Conservation (phyloP, 2,329 filamentous ascomycete genomes). For the Hypoxylon sp. region DNA sequence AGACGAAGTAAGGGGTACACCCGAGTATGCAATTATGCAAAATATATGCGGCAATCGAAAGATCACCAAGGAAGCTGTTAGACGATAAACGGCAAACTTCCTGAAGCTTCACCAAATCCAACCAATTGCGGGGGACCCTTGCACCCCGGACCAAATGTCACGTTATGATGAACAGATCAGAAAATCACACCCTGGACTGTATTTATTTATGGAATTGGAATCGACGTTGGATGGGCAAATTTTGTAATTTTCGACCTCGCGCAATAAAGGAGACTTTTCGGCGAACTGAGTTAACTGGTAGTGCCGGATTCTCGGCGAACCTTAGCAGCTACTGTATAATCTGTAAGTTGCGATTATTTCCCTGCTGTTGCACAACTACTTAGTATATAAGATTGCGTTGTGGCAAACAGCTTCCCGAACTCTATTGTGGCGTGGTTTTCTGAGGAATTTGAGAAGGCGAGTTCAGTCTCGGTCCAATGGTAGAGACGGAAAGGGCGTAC, state of each 20-base stretch:
- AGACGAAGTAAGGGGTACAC: neutral
- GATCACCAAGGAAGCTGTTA: conserved; percentile 3
- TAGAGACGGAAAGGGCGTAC: conserved; percentile 6
- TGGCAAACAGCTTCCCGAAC: neutral
- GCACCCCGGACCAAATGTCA: conserved; percentile 31
- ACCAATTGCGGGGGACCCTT: conserved; percentile 39
- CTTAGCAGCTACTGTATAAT: neutral
- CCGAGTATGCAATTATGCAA: conserved; percentile 2
- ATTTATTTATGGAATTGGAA: conserved; percentile 15
- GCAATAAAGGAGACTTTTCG: neutral
- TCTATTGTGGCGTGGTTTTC: neutral
- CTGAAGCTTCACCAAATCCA: conserved; percentile 30
- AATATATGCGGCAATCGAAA: conserved; percentile 13
- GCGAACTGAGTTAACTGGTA: no score
- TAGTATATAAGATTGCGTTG: neutral
- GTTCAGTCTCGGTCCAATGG: neutral
- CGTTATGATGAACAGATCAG: conserved; percentile 38
- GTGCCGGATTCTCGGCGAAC: no score
- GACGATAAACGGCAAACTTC: conserved; percentile 9
- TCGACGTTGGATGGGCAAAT: conserved; percentile 1
- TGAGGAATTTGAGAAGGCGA: neutral
- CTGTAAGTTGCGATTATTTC: conserved; percentile 24
- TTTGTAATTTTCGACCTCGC: neutral
- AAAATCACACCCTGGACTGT: conserved; percentile 4
- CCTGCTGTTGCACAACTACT: neutral